A percentile compares a stretch with the other conserved stretches of the same genome.
Evolutionary conservation across 2,329 filamentous ascomycete genomes (phyloP).

Genomic region (Sarocladium kiliense): DNA sequence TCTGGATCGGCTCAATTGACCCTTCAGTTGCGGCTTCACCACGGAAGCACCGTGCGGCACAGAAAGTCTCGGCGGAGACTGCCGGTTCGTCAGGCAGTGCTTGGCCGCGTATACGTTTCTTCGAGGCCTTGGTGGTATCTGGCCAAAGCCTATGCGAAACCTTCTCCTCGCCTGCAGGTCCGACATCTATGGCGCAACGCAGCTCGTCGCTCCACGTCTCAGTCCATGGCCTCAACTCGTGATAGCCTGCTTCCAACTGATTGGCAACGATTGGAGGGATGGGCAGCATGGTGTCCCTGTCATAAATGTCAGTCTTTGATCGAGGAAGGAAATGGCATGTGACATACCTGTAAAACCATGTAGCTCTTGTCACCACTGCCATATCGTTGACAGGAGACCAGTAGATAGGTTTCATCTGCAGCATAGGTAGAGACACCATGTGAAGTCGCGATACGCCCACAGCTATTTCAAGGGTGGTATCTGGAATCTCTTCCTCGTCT

Average conservation of each 20-base stretch:
- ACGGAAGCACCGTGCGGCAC: slow-evolving; percentile 53
- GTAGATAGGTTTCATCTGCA: slow-evolving; percentile 95
- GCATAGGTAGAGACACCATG: slow-evolving; percentile 73
- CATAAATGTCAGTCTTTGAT: slow-evolving; percentile 13
- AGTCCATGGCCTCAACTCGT: slow-evolving; percentile 81
- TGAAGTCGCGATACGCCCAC: slow-evolving; percentile 90
- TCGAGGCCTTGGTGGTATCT: slow-evolving; percentile 24
- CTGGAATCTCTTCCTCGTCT: slow-evolving; percentile 14
- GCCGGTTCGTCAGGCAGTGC: slow-evolving; percentile 25
- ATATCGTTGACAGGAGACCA: slow-evolving; percentile 94
- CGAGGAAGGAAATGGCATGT: neutral
- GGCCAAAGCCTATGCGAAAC: slow-evolving; percentile 82
- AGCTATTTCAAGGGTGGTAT: slow-evolving; percentile 54
- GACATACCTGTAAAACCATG: slow-evolving; percentile 83
- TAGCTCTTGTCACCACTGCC: slow-evolving; percentile 74
- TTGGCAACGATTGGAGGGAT: slow-evolving; percentile 84
- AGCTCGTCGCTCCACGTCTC: slow-evolving; percentile 92
- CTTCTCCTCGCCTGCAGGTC: slow-evolving; percentile 85
- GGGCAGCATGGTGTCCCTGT: slow-evolving; percentile 79
- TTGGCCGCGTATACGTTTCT: slow-evolving; percentile 10
- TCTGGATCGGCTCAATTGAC: slow-evolving; percentile 29
- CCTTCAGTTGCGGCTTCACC: slow-evolving; percentile 56
- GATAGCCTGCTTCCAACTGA: slow-evolving; percentile 85
- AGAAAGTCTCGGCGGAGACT: slow-evolving; percentile 52
- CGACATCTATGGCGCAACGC: slow-evolving; percentile 83